Conservation (phyloP, 2,329 filamentous ascomycete genomes). For the Phialophora expanda region DNA sequence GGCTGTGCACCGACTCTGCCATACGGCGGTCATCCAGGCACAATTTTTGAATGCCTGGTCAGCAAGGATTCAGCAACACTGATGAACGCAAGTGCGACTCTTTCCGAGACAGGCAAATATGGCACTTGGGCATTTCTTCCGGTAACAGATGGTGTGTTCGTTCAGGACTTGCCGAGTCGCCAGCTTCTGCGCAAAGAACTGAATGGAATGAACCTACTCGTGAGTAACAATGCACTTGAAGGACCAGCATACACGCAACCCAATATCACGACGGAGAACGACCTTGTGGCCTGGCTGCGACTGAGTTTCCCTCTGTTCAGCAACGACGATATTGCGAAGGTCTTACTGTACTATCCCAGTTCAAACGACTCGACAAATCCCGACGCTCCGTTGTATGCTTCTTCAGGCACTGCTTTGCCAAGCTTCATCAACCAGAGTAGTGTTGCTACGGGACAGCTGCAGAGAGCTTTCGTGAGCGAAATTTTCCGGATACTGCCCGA, state of each 20-base stretch:
- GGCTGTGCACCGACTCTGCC: constrained; percentile 47
- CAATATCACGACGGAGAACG: constrained; percentile 50
- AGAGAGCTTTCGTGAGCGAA: constrained; percentile 48
- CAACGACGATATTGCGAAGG: constrained; percentile 47
- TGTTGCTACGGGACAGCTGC: constrained; percentile 60
- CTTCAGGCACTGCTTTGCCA: constrained; percentile 46
- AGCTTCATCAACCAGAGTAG: constrained; percentile 59
- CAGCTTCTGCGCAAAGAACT: constrained; percentile 47
- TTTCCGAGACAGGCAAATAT: constrained; percentile 45
- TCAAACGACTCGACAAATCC: constrained; percentile 40
- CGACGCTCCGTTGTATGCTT: constrained; percentile 45
- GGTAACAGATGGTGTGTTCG: constrained; percentile 50
- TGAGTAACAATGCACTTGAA: constrained; percentile 59
- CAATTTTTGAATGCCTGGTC: constrained; percentile 53
- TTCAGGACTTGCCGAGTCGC: constrained; percentile 47
- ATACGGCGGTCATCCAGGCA: constrained; percentile 40
- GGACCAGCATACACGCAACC: constrained; percentile 53
- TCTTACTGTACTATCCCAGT: constrained; percentile 48
- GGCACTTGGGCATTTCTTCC: constrained; percentile 54
- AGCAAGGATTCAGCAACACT: constrained; percentile 46
- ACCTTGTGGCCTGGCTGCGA: constrained; percentile 50
- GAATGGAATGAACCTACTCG: constrained; percentile 48
- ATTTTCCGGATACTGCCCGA: not conserved
- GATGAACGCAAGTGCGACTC: constrained; percentile 46
- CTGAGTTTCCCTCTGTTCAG: constrained; percentile 51